Evolutionary conservation across 345 rosid genomes (phyloP).

Genomic region (Raphanus raphanistrum): DNA sequence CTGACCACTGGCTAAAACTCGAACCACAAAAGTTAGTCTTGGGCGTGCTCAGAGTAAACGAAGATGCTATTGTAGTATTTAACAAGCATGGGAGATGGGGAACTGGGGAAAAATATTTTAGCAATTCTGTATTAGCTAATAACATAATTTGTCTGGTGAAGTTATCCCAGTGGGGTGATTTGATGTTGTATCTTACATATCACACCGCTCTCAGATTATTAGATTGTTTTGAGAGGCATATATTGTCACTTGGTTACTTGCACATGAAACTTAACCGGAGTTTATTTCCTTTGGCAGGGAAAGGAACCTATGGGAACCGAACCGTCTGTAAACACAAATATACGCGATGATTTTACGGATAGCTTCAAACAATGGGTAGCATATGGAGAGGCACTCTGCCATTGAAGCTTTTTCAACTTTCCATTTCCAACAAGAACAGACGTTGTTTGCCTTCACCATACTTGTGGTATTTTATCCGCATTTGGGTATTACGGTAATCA

Average conservation of each 20-base stretch:
- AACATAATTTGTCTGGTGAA: not conserved
- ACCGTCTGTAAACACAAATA: constrained; percentile 35
- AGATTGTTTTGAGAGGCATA: not conserved
- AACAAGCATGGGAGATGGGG: not conserved
- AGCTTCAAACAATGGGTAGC: constrained; percentile 78
- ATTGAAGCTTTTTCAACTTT: constrained; percentile 4
- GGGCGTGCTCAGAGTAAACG: not conserved
- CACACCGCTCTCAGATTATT: not conserved
- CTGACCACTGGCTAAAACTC: constrained; percentile 4
- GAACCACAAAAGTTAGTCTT: not conserved
- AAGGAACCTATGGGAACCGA: constrained; percentile 48
- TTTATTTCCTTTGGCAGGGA: constrained; percentile 45
- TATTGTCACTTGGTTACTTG: constrained; percentile 5
- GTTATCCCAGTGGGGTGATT: not conserved
- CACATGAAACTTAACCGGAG: not conserved
- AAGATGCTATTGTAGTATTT: not conserved
- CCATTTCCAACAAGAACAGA: not conserved
- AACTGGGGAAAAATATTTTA: not conserved
- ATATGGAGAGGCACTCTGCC: constrained; percentile 70
- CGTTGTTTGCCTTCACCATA: not conserved
- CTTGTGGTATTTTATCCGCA: not conserved
- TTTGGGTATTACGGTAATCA: constrained; percentile 3
- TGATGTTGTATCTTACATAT: not conserved
- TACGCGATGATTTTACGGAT: constrained; percentile 61
- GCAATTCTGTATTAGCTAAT: constrained; percentile 23